Evolutionary conservation across 306 rosid species (phyloP), one percentile per base, ranked within the genome.

Genomic region (Lithocarpus polystachyus): DNA sequence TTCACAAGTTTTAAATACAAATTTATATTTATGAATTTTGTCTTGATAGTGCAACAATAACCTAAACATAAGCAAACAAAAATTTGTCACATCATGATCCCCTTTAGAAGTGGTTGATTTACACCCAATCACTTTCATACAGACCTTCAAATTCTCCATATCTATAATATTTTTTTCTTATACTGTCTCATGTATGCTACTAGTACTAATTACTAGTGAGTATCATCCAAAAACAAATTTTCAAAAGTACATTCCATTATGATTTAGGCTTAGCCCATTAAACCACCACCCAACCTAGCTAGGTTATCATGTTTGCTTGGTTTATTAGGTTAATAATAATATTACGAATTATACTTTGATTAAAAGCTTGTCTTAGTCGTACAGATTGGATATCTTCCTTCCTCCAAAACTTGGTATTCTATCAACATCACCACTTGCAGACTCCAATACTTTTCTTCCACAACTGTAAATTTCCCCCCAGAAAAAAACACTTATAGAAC

Each of bases 301-400:
- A 48, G 53, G 12, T 73, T 74, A 26, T 29, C 14, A 59, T 29
- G 37, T 33, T 31, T 77, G 70, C 18, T 75, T 14, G 15, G 80
- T 54, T 22, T 20, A 61, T 60, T 67, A 11, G 74, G 67, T 2
- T 67, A 17, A 20, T 60, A 26, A 59, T 40, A 40, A 40, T 40
- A 40, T 8, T 40, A 40, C 8, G 45, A 40, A 48, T 48, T 5
- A 14, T 76, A 35, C 11, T 68, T 52, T 19, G 20, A 67, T 15
- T 20, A 37, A 75, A 77, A 24, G 37, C 28, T 74, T n/a, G 71
- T 80, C 83, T 40, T 68, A 67, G 20, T 80, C 37, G 9, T 51
- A 22, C 40, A 45, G 59, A 54, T 12, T 67, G 79, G 57, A 40
- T 51, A n/a, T 23, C 59, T 56, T 56, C 37, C 52, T 14, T 72